Base-by-base conservation (phyloP, 23 red algal genomes). In the Gracilariopsis chorda region DNA sequence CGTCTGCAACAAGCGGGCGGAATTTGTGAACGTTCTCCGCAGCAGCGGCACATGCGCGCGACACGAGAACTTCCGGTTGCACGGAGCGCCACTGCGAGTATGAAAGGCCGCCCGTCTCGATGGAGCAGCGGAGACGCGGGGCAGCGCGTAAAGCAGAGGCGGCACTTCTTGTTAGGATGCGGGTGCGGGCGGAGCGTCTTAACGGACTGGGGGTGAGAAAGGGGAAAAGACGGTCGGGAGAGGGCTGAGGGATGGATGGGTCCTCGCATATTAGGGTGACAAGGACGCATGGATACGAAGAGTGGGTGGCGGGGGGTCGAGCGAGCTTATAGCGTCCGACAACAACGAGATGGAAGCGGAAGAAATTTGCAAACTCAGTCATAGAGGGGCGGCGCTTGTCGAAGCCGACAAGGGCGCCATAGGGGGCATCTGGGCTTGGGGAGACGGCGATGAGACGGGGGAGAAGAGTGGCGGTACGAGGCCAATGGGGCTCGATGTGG, bases 41-140 rank as follows among this genome's bases (percentile, higher is more conserved):
- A 7, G 67, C 67, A 2, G 36, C 67, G 40, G 67, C 67, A 17
- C 67, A 73, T 36, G 67, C 67, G 40, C 67, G 67, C 20, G 67
- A 36, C 6, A 73, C 67, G 2, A 73, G 67, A 11, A 73, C 67
- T 25, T 73, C 67, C 39, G 67, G 67, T 25, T 73, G 67, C 67
- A 73, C 67, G 25, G 67, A 73, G 42, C 67, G 67, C 67, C 67
- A 73, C n/a, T 73, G 67, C 12, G 63, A 7, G 63, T 70, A 70
- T 42, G 35, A 19, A 37, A 70, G 63, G 12, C 63, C 63, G 7
- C 63, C 63, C 63, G 43, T 70, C 63, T 70, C 33, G 4, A 37
- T 28, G 27, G 35, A n/a, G 13, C 35, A 70, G 34, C 63, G 63
- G 34, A 70, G 63, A 28, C 63, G 63, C 34, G 63, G 63, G 17